Base-by-base conservation (phyloP, 495 filamentous ascomycete genomes). In the Neurospora hispaniola region DNA sequence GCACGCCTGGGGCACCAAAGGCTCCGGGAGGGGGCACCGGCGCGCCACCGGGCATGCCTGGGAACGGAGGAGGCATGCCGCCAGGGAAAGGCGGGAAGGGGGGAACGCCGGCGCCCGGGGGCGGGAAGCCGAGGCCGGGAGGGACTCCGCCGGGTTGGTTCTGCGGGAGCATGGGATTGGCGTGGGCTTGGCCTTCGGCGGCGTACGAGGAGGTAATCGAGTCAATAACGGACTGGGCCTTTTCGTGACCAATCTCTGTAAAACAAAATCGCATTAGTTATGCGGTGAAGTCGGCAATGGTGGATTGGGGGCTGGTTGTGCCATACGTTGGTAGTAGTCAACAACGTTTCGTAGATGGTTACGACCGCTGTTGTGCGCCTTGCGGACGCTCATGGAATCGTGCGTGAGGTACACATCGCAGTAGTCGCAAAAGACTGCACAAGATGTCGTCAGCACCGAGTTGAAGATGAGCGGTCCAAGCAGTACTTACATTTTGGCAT, bases 351-450 rank as follows among this genome's bases (percentile, higher is more conserved):
- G 92, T 69, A 98, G 86, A 79, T 99, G 96, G 83, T 99, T 99
- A 68, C 95, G 89, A 73, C 96, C 96, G 77, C 89, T 92, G 86
- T 99, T 99, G 83, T 99, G 96, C 18, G 96, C 96, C 84, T 98
- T 98, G 79, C 96, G 93, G 79, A 99, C 96, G 85, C 93, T 97
- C 94, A 98, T 99, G 16, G 93, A 97, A 89, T 99, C 96, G 87
- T 99, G 96, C 73, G 96, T 99, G 76, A 99, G 92, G 87, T 99
- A 99, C 82, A 99, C 96, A 91, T 99, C 96, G 88, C 96, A 99
- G 86, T 98, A 99, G 82, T 99, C 96, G 87, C 96, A 94, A 93
- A 82, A 84, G 75, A 86, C 75, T 82, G 76, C 66, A 44, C 48
- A 71, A 54, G 10, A 70, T 44, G 43, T 72, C 68, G 43, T 74